Percentiles rank a stretch among this genome's conserved stretches.
These are phyloP conservation scores for Hypoxylon sp. DNA, from an alignment of 2,329 filamentous ascomycete genomes.

Conservation along the genomic window DNA sequence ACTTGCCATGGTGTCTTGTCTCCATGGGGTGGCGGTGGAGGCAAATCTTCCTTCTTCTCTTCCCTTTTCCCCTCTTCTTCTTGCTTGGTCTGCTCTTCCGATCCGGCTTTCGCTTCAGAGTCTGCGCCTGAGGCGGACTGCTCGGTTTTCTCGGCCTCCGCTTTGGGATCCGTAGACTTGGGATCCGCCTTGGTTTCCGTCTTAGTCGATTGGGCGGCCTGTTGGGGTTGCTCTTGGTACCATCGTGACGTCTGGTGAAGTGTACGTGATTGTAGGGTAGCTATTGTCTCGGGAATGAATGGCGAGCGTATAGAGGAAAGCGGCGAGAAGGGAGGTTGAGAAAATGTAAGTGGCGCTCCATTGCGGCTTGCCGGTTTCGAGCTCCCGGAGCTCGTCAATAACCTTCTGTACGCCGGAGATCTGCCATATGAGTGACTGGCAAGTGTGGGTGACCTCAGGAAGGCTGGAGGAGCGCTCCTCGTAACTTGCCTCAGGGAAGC, in stretches of 20 bases:
- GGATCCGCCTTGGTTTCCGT: slow-evolving; percentile 54
- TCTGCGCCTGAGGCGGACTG: slow-evolving; percentile 52
- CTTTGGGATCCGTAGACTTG: slow-evolving; percentile 48
- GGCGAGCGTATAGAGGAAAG: slow-evolving; percentile 61
- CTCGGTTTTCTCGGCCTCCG: slow-evolving; percentile 55
- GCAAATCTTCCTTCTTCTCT: slow-evolving; percentile 75
- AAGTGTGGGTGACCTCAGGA: slow-evolving; percentile 59
- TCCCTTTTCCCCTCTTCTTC: slow-evolving; percentile 65
- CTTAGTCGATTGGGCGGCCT: slow-evolving; percentile 51
- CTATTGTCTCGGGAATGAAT: slow-evolving; percentile 59
- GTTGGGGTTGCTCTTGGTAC: slow-evolving; percentile 52
- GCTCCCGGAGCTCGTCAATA: slow-evolving; percentile 54
- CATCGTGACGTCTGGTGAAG: slow-evolving; percentile 57
- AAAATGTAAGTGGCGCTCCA: slow-evolving; percentile 49
- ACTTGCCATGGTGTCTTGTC: slow-evolving; percentile 99
- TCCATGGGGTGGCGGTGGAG: slow-evolving; percentile 94
- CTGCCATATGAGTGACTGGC: slow-evolving; percentile 57
- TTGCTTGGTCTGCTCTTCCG: slow-evolving; percentile 61
- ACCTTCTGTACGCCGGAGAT: slow-evolving; percentile 63
- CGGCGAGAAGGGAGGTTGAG: slow-evolving; percentile 48
- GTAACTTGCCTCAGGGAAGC: slow-evolving; percentile 58
- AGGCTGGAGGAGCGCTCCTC: slow-evolving; percentile 60
- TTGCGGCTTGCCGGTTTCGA: slow-evolving; percentile 51
- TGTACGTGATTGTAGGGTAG: slow-evolving; percentile 55
- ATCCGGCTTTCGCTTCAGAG: slow-evolving; percentile 58